Evolutionary conservation across 108 stramenopile species (phyloP).

Genomic region (Skeletonema marinoi): DNA sequence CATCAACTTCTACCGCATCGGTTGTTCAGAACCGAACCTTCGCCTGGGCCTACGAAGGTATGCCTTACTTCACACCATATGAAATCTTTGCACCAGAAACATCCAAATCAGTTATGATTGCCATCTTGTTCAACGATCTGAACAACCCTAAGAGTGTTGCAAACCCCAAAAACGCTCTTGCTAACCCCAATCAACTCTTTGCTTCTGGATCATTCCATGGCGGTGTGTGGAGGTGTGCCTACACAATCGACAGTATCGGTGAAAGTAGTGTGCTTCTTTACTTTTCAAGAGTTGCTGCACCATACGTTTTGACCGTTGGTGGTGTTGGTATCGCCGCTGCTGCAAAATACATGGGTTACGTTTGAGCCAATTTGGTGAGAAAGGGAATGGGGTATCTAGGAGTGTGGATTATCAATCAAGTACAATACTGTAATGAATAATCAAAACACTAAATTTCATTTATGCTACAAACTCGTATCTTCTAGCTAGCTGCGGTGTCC

Average conservation of each 20-base stretch:
- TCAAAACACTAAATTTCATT: not conserved
- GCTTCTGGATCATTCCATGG: slow-evolving; percentile 94
- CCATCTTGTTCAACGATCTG: slow-evolving; percentile 92
- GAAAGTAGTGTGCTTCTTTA: slow-evolving; percentile 93
- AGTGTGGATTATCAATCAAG: too few species aligned
- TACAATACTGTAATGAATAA: not conserved
- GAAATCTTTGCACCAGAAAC: slow-evolving; percentile 97
- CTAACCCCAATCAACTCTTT: slow-evolving; percentile 95
- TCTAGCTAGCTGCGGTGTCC: slow-evolving; percentile 16
- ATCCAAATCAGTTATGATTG: slow-evolving; percentile 96
- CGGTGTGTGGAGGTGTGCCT: slow-evolving; percentile 95
- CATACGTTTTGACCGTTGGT: slow-evolving; percentile 57
- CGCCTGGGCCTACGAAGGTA: slow-evolving; percentile 98
- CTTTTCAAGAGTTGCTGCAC: slow-evolving; percentile 74
- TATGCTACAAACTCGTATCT: not conserved
- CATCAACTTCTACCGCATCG: slow-evolving; percentile 94
- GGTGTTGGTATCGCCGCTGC: slow-evolving; percentile 61
- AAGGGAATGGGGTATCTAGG: not conserved
- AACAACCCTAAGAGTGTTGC: slow-evolving; percentile 73
- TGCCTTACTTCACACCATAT: slow-evolving; percentile 95
- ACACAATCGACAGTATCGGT: slow-evolving; percentile 94
- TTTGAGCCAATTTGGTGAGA: slow-evolving; percentile 13
- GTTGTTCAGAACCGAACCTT: slow-evolving; percentile 94
- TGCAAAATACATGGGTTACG: slow-evolving; percentile 47
- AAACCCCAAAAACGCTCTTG: slow-evolving; percentile 76